Percentiles rank a stretch among this genome's conserved stretches.
phyloP scores from a whole-genome alignment of 2,329 filamentous ascomycete genomes.

The Tricladium varicosporioides region DNA sequence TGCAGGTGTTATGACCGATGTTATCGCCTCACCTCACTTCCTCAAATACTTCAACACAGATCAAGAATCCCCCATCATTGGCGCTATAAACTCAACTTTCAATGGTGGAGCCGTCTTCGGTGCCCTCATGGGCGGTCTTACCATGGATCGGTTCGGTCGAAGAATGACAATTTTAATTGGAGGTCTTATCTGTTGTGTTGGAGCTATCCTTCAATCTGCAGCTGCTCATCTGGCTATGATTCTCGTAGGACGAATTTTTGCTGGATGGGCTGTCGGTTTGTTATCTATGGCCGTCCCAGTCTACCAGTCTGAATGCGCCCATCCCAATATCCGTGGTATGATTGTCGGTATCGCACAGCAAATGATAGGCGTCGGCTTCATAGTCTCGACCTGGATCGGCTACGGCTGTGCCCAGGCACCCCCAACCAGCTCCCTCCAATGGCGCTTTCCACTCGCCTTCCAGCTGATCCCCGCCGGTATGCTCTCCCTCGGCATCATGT shows the following conservation, averaged over 20 bases:
- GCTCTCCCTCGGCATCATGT: conserved; percentile 61
- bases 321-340: conserved; percentile 60
- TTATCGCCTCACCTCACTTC: conserved; percentile 29
- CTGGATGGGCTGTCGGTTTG: conserved; percentile 57
- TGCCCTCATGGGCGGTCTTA: conserved; percentile 41
- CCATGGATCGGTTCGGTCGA: conserved; percentile 56
- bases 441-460: conserved; percentile 38
- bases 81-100: conserved; percentile 63
- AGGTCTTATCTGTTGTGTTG: conserved; percentile 56
- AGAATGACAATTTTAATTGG: conserved; percentile 58
- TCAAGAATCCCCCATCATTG: conserved; percentile 33
- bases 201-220: conserved; percentile 58
- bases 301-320: conserved; percentile 64
- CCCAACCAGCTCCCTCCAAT: conserved; percentile 18
- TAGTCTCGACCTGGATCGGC: conserved; percentile 53
- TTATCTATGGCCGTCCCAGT: conserved; percentile 63
- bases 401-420: conserved; percentile 42
- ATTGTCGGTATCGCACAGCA: conserved; percentile 63
- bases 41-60: conserved; percentile 36
- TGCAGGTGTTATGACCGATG: conserved; percentile 33
- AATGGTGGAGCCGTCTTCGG: conserved; percentile 55
- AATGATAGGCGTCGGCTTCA: conserved; percentile 60
- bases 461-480: conserved; percentile 41
- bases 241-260: conserved; percentile 56
- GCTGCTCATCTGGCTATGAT: conserved; percentile 53